phyloP scores from a whole-genome alignment of 2,329 filamentous ascomycete genomes.

The Fusarium sp. region DNA sequence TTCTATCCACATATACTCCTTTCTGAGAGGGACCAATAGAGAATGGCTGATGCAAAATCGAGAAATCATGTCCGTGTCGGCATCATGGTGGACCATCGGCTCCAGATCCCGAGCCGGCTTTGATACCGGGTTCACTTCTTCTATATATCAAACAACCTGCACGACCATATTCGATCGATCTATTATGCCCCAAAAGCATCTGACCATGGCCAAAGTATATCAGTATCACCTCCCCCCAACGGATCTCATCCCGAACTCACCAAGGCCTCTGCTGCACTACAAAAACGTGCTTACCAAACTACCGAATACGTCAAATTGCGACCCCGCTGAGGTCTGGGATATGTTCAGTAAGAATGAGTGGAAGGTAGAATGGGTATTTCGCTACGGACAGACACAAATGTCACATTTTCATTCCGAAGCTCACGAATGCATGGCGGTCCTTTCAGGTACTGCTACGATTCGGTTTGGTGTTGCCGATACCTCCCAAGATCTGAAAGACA shows the following conservation, averaged over 20 bases:
- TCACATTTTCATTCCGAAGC: slow-evolving; percentile 66
- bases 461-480: slow-evolving; percentile 64
- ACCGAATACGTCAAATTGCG: slow-evolving; percentile 25
- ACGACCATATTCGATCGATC: neutral
- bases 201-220: slow-evolving; percentile 41
- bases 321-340: slow-evolving; percentile 51
- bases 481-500: slow-evolving; percentile 49
- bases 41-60: no score
- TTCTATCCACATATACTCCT: no score
- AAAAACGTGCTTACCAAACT: slow-evolving; percentile 24
- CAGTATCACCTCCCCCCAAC: slow-evolving; percentile 55
- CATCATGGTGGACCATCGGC: neutral
- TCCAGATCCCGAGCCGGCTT: neutral
- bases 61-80: neutral
- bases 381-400: slow-evolving; percentile 62
- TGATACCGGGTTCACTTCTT: neutral
- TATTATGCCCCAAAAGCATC: no score
- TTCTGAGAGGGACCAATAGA: no score
- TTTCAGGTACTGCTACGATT: slow-evolving; percentile 62
- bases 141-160: neutral
- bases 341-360: slow-evolving; percentile 59
- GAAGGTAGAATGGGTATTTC: slow-evolving; percentile 64
- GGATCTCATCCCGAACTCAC: slow-evolving; percentile 60
- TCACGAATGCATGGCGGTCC: slow-evolving; percentile 67
- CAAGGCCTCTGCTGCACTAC: slow-evolving; percentile 63